These are phyloP conservation scores for Caloboletus firmus DNA, from an alignment of 1,284 basidiomycete genomes.

Conservation along the genomic window DNA sequence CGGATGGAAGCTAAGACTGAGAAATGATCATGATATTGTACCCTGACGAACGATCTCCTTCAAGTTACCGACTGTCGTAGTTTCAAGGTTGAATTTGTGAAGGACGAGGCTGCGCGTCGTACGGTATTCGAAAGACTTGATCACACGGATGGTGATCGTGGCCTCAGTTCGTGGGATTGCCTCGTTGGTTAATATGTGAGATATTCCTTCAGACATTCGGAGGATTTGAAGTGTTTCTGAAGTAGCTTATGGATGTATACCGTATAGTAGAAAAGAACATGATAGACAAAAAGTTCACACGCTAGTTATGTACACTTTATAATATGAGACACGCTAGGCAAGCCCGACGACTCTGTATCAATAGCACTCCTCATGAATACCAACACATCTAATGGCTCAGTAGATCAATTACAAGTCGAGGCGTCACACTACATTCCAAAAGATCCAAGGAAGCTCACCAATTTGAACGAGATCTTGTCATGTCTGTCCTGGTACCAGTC, in stretches of 20 bases:
- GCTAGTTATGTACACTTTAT: not conserved
- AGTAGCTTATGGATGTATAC: conserved; percentile 14
- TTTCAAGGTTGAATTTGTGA: conserved; percentile 77
- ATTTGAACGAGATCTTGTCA: conserved; percentile 65
- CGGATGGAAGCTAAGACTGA: not conserved
- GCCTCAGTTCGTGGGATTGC: conserved; percentile 69
- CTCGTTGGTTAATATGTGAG: conserved; percentile 64
- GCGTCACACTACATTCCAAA: conserved; percentile 9
- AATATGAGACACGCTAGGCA: not conserved
- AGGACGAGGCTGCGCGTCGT: conserved; percentile 89
- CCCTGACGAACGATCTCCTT: conserved; percentile 70
- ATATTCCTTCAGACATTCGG: conserved; percentile 43
- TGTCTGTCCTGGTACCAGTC: conserved; percentile 74
- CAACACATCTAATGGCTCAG: conserved; percentile 5
- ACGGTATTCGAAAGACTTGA: conserved; percentile 94
- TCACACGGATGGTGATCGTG: conserved; percentile 87
- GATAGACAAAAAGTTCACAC: no score
- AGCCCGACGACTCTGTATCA: not conserved
- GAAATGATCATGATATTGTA: conserved; percentile 34
- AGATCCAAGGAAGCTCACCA: conserved; percentile 58
- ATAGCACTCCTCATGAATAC: conserved; percentile 9
- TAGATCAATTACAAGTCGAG: conserved; percentile 14
- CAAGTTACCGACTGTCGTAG: conserved; percentile 73
- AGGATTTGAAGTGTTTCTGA: not conserved
- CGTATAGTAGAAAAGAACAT: no score